These are phyloP conservation scores for Nidularia pulvinata DNA, from an alignment of 768 basidiomycete species.

Conservation along the genomic window DNA sequence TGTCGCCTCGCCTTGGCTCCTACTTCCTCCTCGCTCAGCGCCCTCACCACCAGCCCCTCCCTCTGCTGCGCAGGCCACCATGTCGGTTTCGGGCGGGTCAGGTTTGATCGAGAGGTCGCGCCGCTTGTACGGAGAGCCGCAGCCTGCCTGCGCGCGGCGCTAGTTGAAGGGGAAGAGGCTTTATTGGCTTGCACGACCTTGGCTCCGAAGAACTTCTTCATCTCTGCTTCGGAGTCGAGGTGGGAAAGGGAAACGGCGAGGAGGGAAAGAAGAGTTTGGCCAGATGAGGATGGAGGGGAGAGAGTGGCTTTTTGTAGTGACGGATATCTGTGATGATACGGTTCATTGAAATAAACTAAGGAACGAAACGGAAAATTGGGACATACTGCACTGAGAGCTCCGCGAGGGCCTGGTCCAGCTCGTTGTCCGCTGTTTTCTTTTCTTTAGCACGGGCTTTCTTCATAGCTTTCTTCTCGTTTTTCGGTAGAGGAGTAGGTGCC, in stretches of 20 bases:
- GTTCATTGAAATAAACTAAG: too few species aligned
- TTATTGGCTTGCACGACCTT: constrained; percentile 78
- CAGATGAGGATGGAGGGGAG: constrained; percentile 19
- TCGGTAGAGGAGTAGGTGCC: constrained; percentile 6
- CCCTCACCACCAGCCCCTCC: constrained; percentile 72
- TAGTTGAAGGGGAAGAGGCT: constrained; percentile 24
- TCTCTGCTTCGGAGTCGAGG: constrained; percentile 88
- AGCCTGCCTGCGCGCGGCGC: constrained; percentile 34
- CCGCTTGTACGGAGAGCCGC: constrained; percentile 18
- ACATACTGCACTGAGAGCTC: constrained; percentile 81
- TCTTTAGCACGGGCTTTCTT: constrained; percentile 69
- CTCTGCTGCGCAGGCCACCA: constrained; percentile 76
- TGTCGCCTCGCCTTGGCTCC: constrained; percentile 36
- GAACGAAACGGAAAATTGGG: background rate
- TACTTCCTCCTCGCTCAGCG: constrained; percentile 55
- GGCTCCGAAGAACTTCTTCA: constrained; percentile 92
- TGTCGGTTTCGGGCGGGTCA: constrained; percentile 73
- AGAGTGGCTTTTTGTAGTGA: constrained; percentile 40
- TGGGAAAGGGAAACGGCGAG: constrained; percentile 79
- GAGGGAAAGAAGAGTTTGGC: constrained; percentile 46
- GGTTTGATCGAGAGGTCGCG: constrained; percentile 54
- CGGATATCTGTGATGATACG: constrained; percentile 52
- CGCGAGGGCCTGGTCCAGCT: constrained; percentile 82
- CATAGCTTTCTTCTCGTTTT: constrained; percentile 54
- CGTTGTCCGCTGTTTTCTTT: constrained; percentile 68